Evolutionary conservation across 1,139 yeast genomes (phyloP), one percentile per base, ranked within the genome.

Genomic region (Wickerhamomyces sp.): DNA sequence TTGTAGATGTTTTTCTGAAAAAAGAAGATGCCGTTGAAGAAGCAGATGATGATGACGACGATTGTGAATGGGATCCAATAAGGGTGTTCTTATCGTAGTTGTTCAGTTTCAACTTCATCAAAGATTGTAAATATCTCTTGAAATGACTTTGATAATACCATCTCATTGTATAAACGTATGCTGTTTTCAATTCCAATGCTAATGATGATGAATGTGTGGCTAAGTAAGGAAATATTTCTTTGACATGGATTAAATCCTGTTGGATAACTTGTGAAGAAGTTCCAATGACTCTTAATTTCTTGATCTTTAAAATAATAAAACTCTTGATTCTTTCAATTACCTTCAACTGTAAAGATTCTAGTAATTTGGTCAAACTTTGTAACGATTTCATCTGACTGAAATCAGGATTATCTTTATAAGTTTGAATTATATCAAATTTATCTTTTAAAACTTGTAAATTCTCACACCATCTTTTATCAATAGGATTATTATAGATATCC

Each of bases 141-240:
- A 91, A 89, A 46, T 84, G 74, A 36, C 83, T 72, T 40, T 71
- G 69, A 55, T 91, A 91, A 61, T 91, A 91, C 98, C 98, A 91
- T 50, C 74, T 69, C 87, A 89, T 88, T 2, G 97, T 89, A 52
- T 77, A 80, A 11, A 80, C 64, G 55, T 91, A 91, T 0, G 96
- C 97, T 48, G 74, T 71, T 40, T 78, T 72, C 29, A 91, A 67
- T 48, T 87, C 95, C n/a, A 64, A 55, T 0, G 95, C 89, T 36
- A 91, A 61, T n/a, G 76, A 70, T 5, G 71, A 68, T 41, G 84
- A 75, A 33, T 75, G 74, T 4, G 58, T 47, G 7, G 64, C 57
- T 24, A 91, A 57, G 45, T 84, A 88, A 3, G 61, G 61, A 49
- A 62, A 84, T 1, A 77, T 66, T 33, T 81, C 87, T 41, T 73